Percentiles rank a stretch among this genome's conserved stretches.
Conservation (phyloP, 2,329 filamentous ascomycete genomes). For the Thelonectria rubi region DNA sequence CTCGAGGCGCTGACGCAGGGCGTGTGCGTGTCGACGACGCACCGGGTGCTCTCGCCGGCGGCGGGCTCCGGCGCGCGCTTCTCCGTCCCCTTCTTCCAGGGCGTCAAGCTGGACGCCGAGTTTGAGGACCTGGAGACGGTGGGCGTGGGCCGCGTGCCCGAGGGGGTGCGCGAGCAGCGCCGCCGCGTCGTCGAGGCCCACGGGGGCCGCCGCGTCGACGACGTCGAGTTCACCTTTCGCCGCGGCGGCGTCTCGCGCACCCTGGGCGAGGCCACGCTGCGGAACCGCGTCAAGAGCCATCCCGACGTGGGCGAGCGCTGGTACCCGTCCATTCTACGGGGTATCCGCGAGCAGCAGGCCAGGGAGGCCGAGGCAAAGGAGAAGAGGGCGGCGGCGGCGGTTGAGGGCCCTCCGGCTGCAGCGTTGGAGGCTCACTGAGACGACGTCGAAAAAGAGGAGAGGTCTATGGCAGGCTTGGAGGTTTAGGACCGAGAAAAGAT, state of each 20-base stretch:
- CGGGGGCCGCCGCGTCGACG: slow-evolving; percentile 68
- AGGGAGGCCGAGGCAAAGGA: slow-evolving; percentile 59
- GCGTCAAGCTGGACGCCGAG: slow-evolving; percentile 78
- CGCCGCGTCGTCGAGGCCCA: slow-evolving; percentile 65
- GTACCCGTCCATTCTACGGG: slow-evolving; percentile 71
- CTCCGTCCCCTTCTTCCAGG: slow-evolving; percentile 89
- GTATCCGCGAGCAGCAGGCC: slow-evolving; percentile 67
- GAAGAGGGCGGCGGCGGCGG: slow-evolving; percentile 33
- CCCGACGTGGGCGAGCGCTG: slow-evolving; percentile 86
- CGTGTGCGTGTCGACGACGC: slow-evolving; percentile 83
- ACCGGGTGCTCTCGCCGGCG: slow-evolving; percentile 79
- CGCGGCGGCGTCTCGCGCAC: slow-evolving; percentile 72
- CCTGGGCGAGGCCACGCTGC: slow-evolving; percentile 83
- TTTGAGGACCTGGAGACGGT: slow-evolving; percentile 78
- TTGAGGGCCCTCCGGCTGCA: slow-evolving; percentile 30
- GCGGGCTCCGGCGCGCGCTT: slow-evolving; percentile 77
- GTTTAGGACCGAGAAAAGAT: slow-evolving; percentile 20
- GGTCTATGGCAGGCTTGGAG: slow-evolving; percentile 21
- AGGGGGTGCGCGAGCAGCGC: slow-evolving; percentile 69
- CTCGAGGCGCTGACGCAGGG: slow-evolving; percentile 86
- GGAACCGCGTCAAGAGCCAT: slow-evolving; percentile 87
- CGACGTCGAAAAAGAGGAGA: slow-evolving; percentile 7
- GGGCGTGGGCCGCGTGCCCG: slow-evolving; percentile 67
- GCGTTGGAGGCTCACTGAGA: slow-evolving; percentile 47
- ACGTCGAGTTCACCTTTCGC: slow-evolving; percentile 88